Conservation (phyloP, 805 yeast genomes). For the Lipomyces yamanashiensis region DNA sequence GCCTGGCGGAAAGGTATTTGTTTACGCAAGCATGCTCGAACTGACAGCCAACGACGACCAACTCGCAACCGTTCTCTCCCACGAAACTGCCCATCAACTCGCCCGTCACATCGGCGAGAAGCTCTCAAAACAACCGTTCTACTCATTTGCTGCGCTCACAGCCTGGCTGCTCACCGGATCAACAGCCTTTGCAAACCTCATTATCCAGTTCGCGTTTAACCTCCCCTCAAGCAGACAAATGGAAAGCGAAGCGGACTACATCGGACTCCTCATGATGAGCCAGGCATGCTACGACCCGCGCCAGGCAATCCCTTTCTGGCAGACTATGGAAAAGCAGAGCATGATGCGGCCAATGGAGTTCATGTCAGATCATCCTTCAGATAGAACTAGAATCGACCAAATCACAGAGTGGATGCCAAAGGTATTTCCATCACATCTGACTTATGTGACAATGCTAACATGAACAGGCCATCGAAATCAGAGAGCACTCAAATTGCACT, state of each 20-base stretch:
- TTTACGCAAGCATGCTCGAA: constrained; percentile 76
- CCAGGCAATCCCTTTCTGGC: constrained; percentile 80
- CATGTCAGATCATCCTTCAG: constrained; percentile 88
- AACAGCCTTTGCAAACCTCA: constrained; percentile 50
- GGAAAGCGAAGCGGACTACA: constrained; percentile 96
- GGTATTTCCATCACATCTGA: neutral
- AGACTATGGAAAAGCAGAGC: constrained; percentile 65
- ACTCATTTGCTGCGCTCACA: constrained; percentile 57
- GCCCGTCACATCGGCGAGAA: constrained; percentile 91
- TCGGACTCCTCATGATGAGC: constrained; percentile 91
- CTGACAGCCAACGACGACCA: constrained; percentile 86
- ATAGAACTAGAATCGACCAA: constrained; percentile 68
- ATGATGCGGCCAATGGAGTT: constrained; percentile 56
- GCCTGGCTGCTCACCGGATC: constrained; percentile 68
- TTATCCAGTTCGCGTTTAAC: constrained; percentile 55
- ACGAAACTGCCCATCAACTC: constrained; percentile 91
- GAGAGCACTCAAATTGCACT: constrained; percentile 12
- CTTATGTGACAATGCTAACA: neutral
- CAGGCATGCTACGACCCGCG: constrained; percentile 82
- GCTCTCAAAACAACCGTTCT: constrained; percentile 75
- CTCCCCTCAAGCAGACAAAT: constrained; percentile 89
- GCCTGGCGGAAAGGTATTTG: constrained; percentile 95
- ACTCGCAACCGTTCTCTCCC: constrained; percentile 90
- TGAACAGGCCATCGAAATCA: constrained; percentile 17
- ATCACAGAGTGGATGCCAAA: constrained; percentile 61